phyloP scores from a whole-genome alignment of 495 filamentous ascomycete species.

The Podospora australis region DNA sequence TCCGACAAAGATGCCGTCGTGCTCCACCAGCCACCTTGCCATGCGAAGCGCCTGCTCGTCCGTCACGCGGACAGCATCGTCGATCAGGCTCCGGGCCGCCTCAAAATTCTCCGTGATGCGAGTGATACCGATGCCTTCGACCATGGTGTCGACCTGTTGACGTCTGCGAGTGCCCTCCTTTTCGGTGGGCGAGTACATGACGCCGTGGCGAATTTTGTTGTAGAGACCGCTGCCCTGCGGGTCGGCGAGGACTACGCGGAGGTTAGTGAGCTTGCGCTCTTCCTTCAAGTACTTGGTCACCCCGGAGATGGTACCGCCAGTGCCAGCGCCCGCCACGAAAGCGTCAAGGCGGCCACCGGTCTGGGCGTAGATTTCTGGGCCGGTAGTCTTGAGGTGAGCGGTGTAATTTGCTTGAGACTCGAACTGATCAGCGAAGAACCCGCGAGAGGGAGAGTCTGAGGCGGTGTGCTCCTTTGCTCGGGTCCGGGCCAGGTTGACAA shows the following conservation, averaged over 20 bases:
- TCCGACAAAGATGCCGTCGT: constrained; percentile 90
- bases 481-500: constrained; percentile 84
- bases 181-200: constrained; percentile 90
- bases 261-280: constrained; percentile 28
- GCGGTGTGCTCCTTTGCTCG: constrained; percentile 64
- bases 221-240: constrained; percentile 90
- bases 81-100: constrained; percentile 71
- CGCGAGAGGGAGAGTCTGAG: constrained; percentile 41
- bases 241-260: constrained; percentile 82
- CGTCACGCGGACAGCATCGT: constrained; percentile 86
- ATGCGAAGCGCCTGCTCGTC: constrained; percentile 88
- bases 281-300: constrained; percentile 78
- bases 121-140: constrained; percentile 95
- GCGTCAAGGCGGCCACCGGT: constrained; percentile 72
- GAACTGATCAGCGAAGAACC: constrained; percentile 97
- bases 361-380: constrained; percentile 81
- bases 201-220: constrained; percentile 83
- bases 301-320: constrained; percentile 88
- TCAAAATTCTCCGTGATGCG: constrained; percentile 88
- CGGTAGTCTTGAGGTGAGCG: constrained; percentile 77
- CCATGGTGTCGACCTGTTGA: constrained; percentile 89
- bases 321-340: constrained; percentile 93
- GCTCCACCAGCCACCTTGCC: constrained; percentile 92
- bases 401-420: constrained; percentile 81
- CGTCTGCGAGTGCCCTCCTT: constrained; percentile 81